phyloP scores from a whole-genome alignment of 345 rosid genomes.

The Cardamine resedifolia region DNA sequence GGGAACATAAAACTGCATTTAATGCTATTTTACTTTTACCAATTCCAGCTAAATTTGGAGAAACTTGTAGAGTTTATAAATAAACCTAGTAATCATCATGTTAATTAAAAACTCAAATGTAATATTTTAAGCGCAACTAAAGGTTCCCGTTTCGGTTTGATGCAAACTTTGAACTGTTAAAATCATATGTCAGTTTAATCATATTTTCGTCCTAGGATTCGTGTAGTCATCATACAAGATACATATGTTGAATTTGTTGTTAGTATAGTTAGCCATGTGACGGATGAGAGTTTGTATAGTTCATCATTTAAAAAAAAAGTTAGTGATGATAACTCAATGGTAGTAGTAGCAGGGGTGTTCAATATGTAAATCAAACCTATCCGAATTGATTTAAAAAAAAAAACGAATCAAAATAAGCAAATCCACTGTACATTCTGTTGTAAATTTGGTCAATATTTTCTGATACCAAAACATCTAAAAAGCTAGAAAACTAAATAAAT shows the following conservation, averaged over 20 bases:
- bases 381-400: not conserved
- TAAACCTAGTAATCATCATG: no score
- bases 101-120: no score
- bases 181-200: no score
- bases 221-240: no score
- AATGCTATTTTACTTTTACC: conserved; percentile 2
- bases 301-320: not conserved
- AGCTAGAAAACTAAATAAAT: no score
- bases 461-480: not conserved
- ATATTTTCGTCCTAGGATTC: no score
- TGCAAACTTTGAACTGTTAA: no score
- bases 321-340: not conserved
- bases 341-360: not conserved
- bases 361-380: not conserved
- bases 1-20: not conserved
- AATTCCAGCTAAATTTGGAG: conserved; percentile 4
- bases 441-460: not conserved
- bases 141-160: no score
- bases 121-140: no score
- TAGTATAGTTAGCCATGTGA: not conserved
- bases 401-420: no score
- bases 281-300: not conserved
- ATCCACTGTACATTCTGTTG: not conserved
- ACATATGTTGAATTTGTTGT: no score
- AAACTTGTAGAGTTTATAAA: not conserved